Conservation (phyloP, 257 asterid species). For the Solanum paucissectum region DNA sequence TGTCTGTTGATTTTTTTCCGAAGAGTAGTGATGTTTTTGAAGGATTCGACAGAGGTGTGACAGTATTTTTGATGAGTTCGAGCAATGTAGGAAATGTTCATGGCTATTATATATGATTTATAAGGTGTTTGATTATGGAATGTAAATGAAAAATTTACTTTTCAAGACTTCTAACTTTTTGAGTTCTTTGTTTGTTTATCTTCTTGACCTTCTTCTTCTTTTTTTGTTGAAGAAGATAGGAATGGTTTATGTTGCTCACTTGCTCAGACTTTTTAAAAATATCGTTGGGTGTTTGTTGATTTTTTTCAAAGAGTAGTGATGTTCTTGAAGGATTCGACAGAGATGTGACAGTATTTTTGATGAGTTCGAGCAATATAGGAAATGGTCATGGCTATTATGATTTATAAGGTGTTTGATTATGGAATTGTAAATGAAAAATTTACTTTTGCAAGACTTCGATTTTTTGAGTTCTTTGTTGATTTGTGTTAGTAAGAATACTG, state of each 20-base stretch:
- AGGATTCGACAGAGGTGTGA: background rate
- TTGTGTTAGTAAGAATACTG: conserved; percentile 45
- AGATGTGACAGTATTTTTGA: fast-evolving
- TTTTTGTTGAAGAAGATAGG: background rate
- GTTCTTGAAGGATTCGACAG: background rate
- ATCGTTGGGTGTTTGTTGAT: background rate
- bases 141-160: background rate
- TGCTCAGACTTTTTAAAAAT: background rate
- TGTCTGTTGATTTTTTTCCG: background rate
- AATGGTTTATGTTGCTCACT: background rate
- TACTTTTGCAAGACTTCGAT: background rate
- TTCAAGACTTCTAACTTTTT: background rate
- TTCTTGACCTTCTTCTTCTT: background rate
- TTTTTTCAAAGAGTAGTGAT: background rate
- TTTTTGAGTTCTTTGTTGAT: conserved; percentile 34
- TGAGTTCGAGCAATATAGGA: background rate
- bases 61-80: background rate
- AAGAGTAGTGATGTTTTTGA: background rate
- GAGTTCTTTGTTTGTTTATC: conserved; percentile 12
- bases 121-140: background rate
- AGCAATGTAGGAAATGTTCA: background rate
- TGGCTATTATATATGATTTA: background rate
- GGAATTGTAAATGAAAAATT: background rate
- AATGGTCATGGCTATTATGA: background rate
- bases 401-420: background rate